Base-by-base conservation (phyloP, 1,139 yeast genomes). In the Geotrichum macrosporum region DNA sequence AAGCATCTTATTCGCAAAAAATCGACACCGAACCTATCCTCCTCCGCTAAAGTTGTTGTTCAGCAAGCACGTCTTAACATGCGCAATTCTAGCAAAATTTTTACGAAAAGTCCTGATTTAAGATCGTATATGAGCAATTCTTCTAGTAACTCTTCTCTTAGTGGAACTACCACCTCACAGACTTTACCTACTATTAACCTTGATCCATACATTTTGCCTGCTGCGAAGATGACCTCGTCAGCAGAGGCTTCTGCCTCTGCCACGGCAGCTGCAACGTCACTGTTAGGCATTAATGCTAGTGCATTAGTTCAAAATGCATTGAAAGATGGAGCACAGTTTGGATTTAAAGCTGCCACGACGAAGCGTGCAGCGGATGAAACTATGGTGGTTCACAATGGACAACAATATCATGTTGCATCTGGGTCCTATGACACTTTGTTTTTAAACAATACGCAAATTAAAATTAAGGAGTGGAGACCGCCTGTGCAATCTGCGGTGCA, bases 401-500 rank as follows among this genome's bases (percentile, higher is more conserved):
- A 45, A 4, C 39, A 33, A 16, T 52, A 46, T 19, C 20, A 10
- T 21, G 45, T 57, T 15, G 43, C 52, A 3, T 48, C 58, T 6
- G 51, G 50, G 3, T 41, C 55, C n/a, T 46, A 38, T 37, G 65
- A 61, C 34, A 41, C 57, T n/a, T 44, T 63, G 16, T 47, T 52
- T 8, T 50, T 61, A 26, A 56, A 55, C 37, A 50, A 53, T 20
- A 50, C 50, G 27, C 46, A 50, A 26, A 55, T 63, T 43, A 52
- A 53, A 16, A 52, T 66, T 33, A 55, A 56, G 15, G 60, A 59
- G 15, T 67, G 70, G 70, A 51, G 53, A 21, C 57, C 61, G 15
- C 69, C 67, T 2, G 56, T 59, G 19, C 52, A 56, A 10, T 59
- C 66, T 9, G 53, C 56, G 3, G 54, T 61, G n/a, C 57, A 55